phyloP scores from a whole-genome alignment of 768 basidiomycete species.

The Termitomyces sp. region DNA sequence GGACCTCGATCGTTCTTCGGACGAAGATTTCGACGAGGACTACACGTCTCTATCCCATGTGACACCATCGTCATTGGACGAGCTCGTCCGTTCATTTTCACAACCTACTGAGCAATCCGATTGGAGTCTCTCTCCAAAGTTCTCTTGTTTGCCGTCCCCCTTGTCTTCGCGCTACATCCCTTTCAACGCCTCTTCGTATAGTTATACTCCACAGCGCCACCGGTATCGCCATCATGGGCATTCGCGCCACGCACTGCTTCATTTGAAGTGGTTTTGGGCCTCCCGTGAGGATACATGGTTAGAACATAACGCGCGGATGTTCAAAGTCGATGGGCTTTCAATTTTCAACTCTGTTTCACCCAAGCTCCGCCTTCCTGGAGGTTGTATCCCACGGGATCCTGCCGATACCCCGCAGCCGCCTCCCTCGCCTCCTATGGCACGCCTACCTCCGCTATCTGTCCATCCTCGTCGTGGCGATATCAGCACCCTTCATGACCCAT shows the following conservation, averaged over 20 bases:
- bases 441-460: slow-evolving; percentile 31
- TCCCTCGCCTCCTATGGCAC: slow-evolving; percentile 6
- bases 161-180: slow-evolving; percentile 25
- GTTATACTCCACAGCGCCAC: slow-evolving; percentile 29
- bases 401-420: slow-evolving; percentile 12
- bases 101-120: slow-evolving; percentile 11
- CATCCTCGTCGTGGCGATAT: slow-evolving; percentile 66
- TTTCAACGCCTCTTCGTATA: slow-evolving; percentile 8
- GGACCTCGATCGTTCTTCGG: slow-evolving; percentile 17
- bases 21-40: slow-evolving; percentile 18
- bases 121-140: slow-evolving; percentile 23
- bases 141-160: slow-evolving; percentile 32
- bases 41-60: slow-evolving; percentile 5
- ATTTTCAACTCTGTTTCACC: slow-evolving; percentile 13
- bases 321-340: slow-evolving; percentile 18
- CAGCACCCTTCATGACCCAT: slow-evolving; percentile 50
- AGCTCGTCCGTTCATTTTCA: slow-evolving; percentile 7
- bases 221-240: slow-evolving; percentile 53
- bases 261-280: slow-evolving; percentile 61
- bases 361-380: slow-evolving; percentile 7
- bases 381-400: slow-evolving; percentile 7
- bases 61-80: neutral
- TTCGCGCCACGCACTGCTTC: slow-evolving; percentile 52
- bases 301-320: slow-evolving; percentile 23
- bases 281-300: slow-evolving; percentile 48